Evolutionary conservation across 2,329 filamentous ascomycete species (phyloP), one percentile per base, ranked within the genome.

Genomic region (Hypoxylon sp.): DNA sequence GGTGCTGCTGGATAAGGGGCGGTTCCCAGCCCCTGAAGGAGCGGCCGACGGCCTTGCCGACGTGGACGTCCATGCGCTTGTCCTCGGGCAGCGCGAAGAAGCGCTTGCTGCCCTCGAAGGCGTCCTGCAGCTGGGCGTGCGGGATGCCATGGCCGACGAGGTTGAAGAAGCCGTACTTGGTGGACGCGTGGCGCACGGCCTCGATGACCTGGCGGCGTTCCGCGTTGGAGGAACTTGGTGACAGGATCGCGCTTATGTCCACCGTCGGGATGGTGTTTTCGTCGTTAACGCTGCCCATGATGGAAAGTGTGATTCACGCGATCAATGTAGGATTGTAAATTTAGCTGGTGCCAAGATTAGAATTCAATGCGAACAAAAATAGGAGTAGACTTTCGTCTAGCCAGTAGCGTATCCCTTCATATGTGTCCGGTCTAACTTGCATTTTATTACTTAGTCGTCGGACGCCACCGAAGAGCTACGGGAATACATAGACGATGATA

Each of bases 71-170:
- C 17, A 46, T 24, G 7, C 21, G 17, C 21, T 19, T 46, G 3
- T 46, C 42, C 19, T 46, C 42, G 2, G 17, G 17, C 6, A 46
- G 21, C n/a, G 75, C 65, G 29, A 76, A 76, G 53, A 76, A 73
- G 1, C 67, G 27, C 27, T 64, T 65, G 39, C 63, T 62, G 54
- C 70, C 55, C 37, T 73, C 63, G 2, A 76, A 60, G 17, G 63
- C 72, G 48, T 63, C 19, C 1, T 63, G 46, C 50, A 74, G 71
- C 27, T 64, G 42, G 15, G 46, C 59, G 1, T 67, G 51, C n/a
- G 74, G 57, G n/a, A 79, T 65, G 10, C 77, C 77, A 53, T 79
- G 77, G 10, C 74, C 74, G 32, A 73, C 68, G 3, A 75, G 66
- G 51, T 76, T 72, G 64, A 79, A 78, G 61, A 79, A 78, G 13